Evolutionary conservation across 805 yeast genomes (phyloP).

Genomic region (Clavispora asparagi): DNA sequence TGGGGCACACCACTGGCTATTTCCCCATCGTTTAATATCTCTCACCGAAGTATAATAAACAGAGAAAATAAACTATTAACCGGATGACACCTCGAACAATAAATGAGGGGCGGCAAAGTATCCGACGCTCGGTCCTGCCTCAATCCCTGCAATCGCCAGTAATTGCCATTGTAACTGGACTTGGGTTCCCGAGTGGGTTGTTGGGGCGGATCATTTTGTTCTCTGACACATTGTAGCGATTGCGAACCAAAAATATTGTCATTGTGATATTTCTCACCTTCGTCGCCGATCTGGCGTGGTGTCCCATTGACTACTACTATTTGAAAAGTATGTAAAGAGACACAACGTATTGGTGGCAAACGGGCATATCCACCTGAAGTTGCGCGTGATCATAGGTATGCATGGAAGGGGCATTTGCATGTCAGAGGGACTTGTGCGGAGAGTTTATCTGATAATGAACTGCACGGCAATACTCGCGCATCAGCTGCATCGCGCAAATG

Average conservation of each 20-base stretch:
- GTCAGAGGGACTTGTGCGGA: neutral
- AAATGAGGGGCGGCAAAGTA: no score
- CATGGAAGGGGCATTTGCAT: neutral
- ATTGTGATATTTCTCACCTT: constrained; percentile 7
- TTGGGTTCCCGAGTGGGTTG: neutral
- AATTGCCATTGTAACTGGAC: neutral
- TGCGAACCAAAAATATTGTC: constrained; percentile 15
- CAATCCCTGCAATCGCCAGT: neutral
- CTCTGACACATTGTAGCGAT: neutral
- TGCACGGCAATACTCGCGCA: neutral
- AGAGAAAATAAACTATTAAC: no score
- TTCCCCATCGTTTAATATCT: neutral
- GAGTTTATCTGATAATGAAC: neutral
- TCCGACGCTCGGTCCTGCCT: no score
- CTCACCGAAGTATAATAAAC: neutral
- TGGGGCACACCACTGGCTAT: neutral
- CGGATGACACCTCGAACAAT: no score
- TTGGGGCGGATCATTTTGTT: neutral
- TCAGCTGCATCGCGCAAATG: neutral
- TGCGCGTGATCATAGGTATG: neutral
- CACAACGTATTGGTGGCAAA: no score
- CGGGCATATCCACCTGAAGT: no score
- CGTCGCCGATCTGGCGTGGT: no score
- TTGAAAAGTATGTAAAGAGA: no score
- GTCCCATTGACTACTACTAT: no score